Base-by-base conservation (phyloP, 495 filamentous ascomycete genomes). In the Lasiosphaeria ovina region DNA sequence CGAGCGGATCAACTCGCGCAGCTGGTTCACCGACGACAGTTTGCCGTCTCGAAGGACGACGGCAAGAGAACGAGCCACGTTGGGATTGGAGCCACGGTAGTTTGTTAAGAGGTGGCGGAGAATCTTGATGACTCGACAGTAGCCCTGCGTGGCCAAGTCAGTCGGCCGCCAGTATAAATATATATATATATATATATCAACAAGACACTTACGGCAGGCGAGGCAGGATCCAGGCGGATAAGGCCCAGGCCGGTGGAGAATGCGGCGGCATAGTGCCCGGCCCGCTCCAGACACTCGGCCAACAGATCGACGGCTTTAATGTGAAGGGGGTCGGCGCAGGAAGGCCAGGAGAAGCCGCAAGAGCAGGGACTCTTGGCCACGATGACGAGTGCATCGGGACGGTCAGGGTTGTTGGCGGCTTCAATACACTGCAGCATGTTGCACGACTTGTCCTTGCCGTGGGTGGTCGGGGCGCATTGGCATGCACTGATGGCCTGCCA, bases 371-470 rank as follows among this genome's bases (percentile, higher is more conserved):
- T 11, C 0, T 16, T 36, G 14, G 50, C 54, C 14, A 65, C 51
- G 4, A 54, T 5, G 42, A 52, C 57, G 8, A 66, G 50, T 5
- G 54, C 60, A n/a, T 61, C 55, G 17, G 55, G 40, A 24, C 24
- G 24, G 10, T 63, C 58, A 3, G 56, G 32, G 36, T 32, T 54
- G 32, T 58, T 16, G 24, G 68, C 35, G 35, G 65, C 65, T 1
- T 14, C 31, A 6, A 62, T 42, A 49, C 61, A 70, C 33, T 72
- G 68, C 7, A 6, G 35, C 31, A 69, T 63, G 55, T 69, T 53
- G 35, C 70, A 72, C 10, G 66, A 59, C 54, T 69, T 71, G 55
- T 71, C 66, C 14, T 62, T 66, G 3, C 40, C 51, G 51, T 72
- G 70, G 44, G 58, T 52, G 16, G 33, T 35, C 8, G 61, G 54